Evolutionary conservation across 164 flowering plant genomes (phyloP), one percentile per base, ranked within the genome.

Genomic region (Cinnamomum chago): DNA sequence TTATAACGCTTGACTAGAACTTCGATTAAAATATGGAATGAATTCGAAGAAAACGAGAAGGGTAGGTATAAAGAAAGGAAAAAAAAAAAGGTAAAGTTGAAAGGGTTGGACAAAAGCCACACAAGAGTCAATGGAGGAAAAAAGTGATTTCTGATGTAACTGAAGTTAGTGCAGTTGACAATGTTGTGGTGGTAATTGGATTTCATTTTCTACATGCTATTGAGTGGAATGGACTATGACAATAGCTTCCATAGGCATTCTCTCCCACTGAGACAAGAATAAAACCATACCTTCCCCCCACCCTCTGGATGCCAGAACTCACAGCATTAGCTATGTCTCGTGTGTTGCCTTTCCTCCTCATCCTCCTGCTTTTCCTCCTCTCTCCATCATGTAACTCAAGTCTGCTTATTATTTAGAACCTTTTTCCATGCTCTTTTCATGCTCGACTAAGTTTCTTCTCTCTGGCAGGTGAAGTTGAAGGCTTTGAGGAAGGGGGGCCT

Each of bases 111-210:
- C n/a, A 20, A 55, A 55, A 55, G 20, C 17, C 60, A 55, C 17
- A 9, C 47, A 40, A 40, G 2, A 55, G 60, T 55, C 60, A 55
- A 55, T 55, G 60, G 60, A 55, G 47, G 60, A 20, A 55, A 55
- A 55, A 55, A 55, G 60, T 40, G 73, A 30, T 30, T 40, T 40
- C 5, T 40, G 62, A 76, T 73, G 77, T 65, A 65, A 69, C 73
- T 73, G 27, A 27, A 73, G 72, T 33, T 75, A 78, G 84, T 81
- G 81, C 69, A 85, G 88, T 86, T 85, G 89, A 85, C 87, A 83
- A 83, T 50, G 76, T 40, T 17, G 14, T 80, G 79, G 82, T 75
- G 68, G 76, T 62, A 76, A 80, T 73, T 84, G 82, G 83, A 82
- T 70, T 65, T 74, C 81, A 80, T 81, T 83, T 77, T 74, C 75